Percentiles rank a stretch among this genome's conserved stretches.
phyloP scores from a whole-genome alignment of 371 early-diverging fungal genomes.

The Mortierella sp. region DNA sequence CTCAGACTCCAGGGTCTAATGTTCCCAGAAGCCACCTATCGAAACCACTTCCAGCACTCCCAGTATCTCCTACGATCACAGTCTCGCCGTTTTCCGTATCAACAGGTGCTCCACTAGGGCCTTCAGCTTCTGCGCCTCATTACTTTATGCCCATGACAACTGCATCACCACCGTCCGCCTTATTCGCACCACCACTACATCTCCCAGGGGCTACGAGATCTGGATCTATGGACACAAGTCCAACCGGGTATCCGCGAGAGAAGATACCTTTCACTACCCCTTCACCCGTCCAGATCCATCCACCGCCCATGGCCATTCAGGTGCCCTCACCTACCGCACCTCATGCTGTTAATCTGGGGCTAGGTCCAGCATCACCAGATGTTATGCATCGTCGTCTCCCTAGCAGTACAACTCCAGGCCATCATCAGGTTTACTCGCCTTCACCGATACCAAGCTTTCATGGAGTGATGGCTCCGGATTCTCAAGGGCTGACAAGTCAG shows the following conservation, averaged over 20 bases:
- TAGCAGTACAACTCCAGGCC: too few species aligned
- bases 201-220: neutral
- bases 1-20: neutral
- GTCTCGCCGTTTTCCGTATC: neutral
- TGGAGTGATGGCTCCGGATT: too few species aligned
- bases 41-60: neutral
- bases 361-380: constrained; percentile 30
- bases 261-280: constrained; percentile 1
- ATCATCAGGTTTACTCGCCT: too few species aligned
- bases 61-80: neutral
- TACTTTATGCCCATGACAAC: neutral
- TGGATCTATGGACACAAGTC: neutral
- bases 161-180: neutral
- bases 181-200: constrained; percentile 1
- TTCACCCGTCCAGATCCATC: constrained; percentile 12
- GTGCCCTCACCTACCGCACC: constrained; percentile 32
- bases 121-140: neutral
- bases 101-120: neutral
- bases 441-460: too few species aligned
- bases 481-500: too few species aligned
- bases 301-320: constrained; percentile 8
- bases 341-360: constrained; percentile 27
- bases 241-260: constrained; percentile 19
- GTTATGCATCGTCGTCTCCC: neutral
- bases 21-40: neutral